Conservation (phyloP, 176 grass and related monocot species). For the Avena sativa region DNA sequence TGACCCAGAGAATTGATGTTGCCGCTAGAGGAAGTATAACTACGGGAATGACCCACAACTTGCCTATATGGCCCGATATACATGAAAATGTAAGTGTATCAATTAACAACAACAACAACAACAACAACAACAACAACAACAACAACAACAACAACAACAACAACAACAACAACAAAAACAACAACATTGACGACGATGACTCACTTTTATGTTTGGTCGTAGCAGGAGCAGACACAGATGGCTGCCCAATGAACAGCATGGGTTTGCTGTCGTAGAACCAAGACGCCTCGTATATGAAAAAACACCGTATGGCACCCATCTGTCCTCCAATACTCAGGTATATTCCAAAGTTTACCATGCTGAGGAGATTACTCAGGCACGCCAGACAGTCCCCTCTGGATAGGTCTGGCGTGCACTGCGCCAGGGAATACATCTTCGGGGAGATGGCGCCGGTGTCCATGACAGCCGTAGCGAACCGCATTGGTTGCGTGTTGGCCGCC, state of each 20-base stretch:
- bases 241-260: neutral
- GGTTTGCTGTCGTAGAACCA: neutral
- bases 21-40: neutral
- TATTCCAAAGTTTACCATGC: neutral
- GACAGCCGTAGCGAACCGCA: neutral
- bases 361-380: neutral
- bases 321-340: neutral
- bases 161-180: too few species aligned
- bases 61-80: neutral
- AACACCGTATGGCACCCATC: neutral
- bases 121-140: neutral
- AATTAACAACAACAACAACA: neutral
- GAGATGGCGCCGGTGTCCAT: neutral
- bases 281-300: neutral
- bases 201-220: neutral
- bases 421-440: neutral
- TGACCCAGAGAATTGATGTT: neutral
- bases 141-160: neutral
- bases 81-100: neutral
- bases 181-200: neutral
- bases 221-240: neutral
- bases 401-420: conserved; percentile 37
- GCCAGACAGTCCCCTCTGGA: neutral
- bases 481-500: neutral
- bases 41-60: neutral